Base-by-base conservation (phyloP, 345 rosid genomes). In the Ricinus communis region DNA sequence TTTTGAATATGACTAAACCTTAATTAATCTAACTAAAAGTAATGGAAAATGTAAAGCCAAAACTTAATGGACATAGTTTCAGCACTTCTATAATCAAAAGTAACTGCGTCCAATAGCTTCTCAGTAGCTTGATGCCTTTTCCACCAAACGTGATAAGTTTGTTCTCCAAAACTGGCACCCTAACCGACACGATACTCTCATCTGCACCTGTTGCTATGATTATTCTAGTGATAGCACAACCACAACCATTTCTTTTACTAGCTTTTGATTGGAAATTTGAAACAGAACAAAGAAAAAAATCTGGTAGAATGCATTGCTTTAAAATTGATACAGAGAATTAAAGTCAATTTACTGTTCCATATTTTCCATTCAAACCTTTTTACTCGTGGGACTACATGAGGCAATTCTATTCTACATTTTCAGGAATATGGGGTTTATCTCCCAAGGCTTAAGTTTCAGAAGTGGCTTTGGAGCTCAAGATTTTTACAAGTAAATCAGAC, bases 51-150 rank as follows among this genome's bases (percentile, higher is more conserved):
- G n/a, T n/a, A n/a, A n/a, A n/a, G n/a, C n/a, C n/a, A n/a, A n/a
- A n/a, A n/a, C n/a, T n/a, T n/a, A n/a, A 11, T 19, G 9, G 30
- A 22, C 55, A 45, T 65, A 71, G 62, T 46, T 45, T 38, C 53
- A 47, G 16, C 21, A 53, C 24, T 74, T 51, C 24, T 30, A 27
- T 50, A 36, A 33, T 74, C 72, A 74, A 67, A 74, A 60, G 62
- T 50, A 71, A 66, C 63, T 9, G 68, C 53, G 46, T 64, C 68
- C 68, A 46, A 45, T 64, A 5, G 53, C 66, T 43, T 45, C 36
- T 63, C 38, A 45, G 54, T 45, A 24, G 19, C 50, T 13, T 62
- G 50, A 24, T 62, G 33, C n/a, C 51, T 25, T 62, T 41, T 38
- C 18, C 49, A 61, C 46, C 65, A 38, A 61, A 61, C 18, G 27